A percentile compares a stretch with the other conserved stretches of the same genome.
Conservation (phyloP, 345 rosid species). For the Raphanus raphanistrum region DNA sequence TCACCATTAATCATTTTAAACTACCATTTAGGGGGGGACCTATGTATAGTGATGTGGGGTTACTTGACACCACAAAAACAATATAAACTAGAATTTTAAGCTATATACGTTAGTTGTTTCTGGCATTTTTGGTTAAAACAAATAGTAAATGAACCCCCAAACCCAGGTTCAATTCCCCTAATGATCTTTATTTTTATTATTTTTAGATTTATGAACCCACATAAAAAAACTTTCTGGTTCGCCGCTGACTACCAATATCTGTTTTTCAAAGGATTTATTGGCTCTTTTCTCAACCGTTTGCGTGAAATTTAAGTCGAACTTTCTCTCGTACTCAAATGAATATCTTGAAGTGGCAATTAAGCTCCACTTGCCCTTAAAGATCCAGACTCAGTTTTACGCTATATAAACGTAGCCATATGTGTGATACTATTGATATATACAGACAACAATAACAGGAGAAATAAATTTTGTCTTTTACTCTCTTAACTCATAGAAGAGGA, state of each 20-base stretch:
- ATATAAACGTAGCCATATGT: constrained; percentile 4
- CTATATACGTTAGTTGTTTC: too few relatives aligned
- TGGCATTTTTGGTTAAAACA: too few relatives aligned
- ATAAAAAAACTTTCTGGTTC: too few relatives aligned
- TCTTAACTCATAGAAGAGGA: constrained; percentile 15
- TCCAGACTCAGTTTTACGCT: background rate
- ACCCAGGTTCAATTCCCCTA: too few relatives aligned
- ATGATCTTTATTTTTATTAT: too few relatives aligned
- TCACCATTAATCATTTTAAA: too few relatives aligned
- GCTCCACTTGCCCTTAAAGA: background rate
- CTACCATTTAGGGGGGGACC: too few relatives aligned
- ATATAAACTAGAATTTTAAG: too few relatives aligned
- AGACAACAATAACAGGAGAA: background rate
- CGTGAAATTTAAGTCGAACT: background rate
- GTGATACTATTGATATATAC: background rate
- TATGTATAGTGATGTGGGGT: too few relatives aligned
- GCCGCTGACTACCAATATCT: background rate
- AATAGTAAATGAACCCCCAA: too few relatives aligned
- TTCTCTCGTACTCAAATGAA: background rate
- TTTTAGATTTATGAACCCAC: too few relatives aligned
- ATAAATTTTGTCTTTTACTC: background rate
- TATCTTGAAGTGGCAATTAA: background rate
- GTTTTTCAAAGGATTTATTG: background rate
- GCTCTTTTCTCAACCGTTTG: background rate
- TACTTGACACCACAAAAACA: too few relatives aligned